Conservation (phyloP, 352 stramenopile species). For the Pythium angustatum region DNA sequence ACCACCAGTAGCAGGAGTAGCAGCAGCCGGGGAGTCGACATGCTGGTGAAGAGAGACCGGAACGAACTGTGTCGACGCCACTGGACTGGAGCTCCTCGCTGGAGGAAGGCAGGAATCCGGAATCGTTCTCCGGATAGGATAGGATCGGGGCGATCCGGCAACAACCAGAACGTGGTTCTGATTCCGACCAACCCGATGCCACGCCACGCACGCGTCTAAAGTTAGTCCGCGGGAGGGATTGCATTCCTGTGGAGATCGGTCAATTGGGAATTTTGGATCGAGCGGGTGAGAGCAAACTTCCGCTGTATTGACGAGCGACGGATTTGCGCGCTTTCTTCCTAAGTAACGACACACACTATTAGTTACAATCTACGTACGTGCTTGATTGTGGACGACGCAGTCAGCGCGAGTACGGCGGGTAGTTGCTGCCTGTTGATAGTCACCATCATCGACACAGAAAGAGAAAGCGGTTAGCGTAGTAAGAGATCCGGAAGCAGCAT, state of each 20-base stretch:
- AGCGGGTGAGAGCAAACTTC: background rate
- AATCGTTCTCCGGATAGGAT: too few species aligned
- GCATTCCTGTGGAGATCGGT: background rate
- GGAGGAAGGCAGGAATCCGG: background rate
- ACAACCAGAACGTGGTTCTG: background rate
- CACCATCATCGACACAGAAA: conserved; percentile 1
- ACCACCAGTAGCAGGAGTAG: background rate
- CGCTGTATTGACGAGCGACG: background rate
- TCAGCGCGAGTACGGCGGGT: conserved; percentile 27
- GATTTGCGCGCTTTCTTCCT: background rate
- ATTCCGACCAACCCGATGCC: background rate
- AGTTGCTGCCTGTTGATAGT: conserved; percentile 10
- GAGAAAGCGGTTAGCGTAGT: too few species aligned
- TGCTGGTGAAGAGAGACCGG: too few species aligned
- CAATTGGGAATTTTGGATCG: background rate
- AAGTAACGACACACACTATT: conserved; percentile 19
- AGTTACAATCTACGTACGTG: conserved; percentile 12
- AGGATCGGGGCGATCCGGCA: background rate
- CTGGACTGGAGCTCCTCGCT: background rate
- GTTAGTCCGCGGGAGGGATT: background rate
- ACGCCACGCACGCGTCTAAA: background rate
- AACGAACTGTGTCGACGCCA: too few species aligned
- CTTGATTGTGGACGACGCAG: background rate
- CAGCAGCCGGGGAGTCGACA: background rate
- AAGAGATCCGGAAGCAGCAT: too few species aligned